These are phyloP conservation scores for Raphanus sativus DNA, from an alignment of 345 rosid species.

Conservation along the genomic window DNA sequence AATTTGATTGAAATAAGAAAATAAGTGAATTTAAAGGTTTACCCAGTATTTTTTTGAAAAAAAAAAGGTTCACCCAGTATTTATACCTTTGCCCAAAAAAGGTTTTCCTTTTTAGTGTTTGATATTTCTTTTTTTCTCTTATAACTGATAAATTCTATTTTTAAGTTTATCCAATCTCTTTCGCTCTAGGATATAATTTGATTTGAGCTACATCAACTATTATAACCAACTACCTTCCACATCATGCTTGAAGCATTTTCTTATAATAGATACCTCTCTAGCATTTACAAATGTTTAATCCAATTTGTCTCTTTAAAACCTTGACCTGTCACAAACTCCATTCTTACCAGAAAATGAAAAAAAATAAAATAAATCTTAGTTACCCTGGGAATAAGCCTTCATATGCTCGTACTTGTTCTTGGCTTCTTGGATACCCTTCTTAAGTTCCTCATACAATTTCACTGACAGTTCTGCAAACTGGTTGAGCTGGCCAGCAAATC, in stretches of 20 bases:
- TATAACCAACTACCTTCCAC: not conserved
- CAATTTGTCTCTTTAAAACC: slow-evolving; percentile 22
- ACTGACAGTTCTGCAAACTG: slow-evolving; percentile 57
- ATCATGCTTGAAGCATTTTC: not conserved
- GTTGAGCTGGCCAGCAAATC: slow-evolving; percentile 55
- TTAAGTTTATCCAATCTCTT: too few species aligned
- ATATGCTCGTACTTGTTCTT: slow-evolving; percentile 42
- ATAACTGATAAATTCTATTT: too few species aligned
- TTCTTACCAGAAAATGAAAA: not conserved
- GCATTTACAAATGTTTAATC: slow-evolving; percentile 39
- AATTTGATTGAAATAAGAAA: too few species aligned
- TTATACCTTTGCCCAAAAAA: too few species aligned
- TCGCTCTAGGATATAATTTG: too few species aligned
- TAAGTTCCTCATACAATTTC: slow-evolving; percentile 52
- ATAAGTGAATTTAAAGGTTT: too few species aligned
- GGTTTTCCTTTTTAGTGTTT: too few species aligned
- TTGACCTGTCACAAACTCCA: not conserved
- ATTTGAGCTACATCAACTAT: not conserved
- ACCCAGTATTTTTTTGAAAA: too few species aligned
- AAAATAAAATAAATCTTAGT: not conserved
- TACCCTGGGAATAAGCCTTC: slow-evolving; percentile 37
- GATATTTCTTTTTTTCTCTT: too few species aligned
- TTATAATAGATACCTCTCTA: slow-evolving; percentile 9
- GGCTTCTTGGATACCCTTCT: slow-evolving; percentile 45
- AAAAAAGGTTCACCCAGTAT: too few species aligned